Evolutionary conservation across 1,284 basidiomycete species (phyloP).

Genomic region (Cystobasidium pallidum): DNA sequence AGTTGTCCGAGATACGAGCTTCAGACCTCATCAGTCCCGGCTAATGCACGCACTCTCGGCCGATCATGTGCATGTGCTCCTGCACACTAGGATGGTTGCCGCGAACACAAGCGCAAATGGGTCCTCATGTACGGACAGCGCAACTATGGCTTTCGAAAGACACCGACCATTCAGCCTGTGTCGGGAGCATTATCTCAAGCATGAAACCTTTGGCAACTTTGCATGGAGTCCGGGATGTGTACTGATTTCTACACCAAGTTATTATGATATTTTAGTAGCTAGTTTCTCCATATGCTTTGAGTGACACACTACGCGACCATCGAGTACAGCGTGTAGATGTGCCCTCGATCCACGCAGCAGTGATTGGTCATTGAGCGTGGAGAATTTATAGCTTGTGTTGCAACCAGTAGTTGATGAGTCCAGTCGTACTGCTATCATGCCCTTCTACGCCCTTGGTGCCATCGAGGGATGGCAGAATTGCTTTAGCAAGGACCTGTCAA

Average conservation of each 20-base stretch:
- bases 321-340: too few species aligned
- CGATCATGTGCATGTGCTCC: background rate
- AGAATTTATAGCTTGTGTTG: conserved; percentile 59
- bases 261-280: too few species aligned
- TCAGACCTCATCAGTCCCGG: background rate
- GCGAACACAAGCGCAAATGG: too few species aligned
- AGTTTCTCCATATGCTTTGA: too few species aligned
- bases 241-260: background rate
- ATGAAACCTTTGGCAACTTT: background rate
- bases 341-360: too few species aligned
- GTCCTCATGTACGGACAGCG: too few species aligned
- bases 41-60: background rate
- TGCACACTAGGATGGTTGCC: background rate
- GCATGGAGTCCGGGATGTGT: background rate
- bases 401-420: conserved; percentile 92
- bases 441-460: conserved; percentile 80
- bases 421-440: conserved; percentile 91
- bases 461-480: conserved; percentile 83
- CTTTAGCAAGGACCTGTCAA: conserved; percentile 76
- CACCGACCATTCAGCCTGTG: too few species aligned
- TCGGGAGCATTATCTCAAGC: too few species aligned
- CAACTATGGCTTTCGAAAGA: too few species aligned
- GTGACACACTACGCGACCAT: too few species aligned
- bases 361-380: too few species aligned
- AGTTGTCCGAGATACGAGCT: background rate